Percentiles rank a stretch among this genome's conserved stretches.
These are phyloP conservation scores for Mixia osmundae DNA, from an alignment of 1,284 basidiomycete species.

Conservation along the genomic window DNA sequence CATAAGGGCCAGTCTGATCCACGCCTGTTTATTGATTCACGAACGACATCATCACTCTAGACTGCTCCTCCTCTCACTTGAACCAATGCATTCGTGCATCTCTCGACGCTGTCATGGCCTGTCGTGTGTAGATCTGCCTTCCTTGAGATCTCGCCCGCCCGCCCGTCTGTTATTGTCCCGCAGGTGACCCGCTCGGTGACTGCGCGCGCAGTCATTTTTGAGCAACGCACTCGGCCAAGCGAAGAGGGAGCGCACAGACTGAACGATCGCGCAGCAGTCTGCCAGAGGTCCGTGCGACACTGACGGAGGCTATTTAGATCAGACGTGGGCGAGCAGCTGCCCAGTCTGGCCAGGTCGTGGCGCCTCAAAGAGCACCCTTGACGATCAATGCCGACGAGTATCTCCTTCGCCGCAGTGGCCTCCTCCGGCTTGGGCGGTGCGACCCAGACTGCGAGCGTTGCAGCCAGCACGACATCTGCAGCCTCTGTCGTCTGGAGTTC, in stretches of 20 bases:
- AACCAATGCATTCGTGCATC: no score
- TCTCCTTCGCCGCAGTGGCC: conserved; percentile 1
- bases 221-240: background rate
- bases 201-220: background rate
- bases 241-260: background rate
- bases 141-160: background rate
- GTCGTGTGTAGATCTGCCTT: no score
- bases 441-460: background rate
- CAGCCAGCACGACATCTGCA: no score
- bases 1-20: no score
- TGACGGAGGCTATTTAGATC: background rate
- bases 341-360: background rate
- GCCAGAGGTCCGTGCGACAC: conserved; percentile 2
- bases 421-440: background rate
- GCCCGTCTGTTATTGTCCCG: conserved; percentile 5
- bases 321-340: background rate
- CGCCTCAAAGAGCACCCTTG: conserved; percentile 1
- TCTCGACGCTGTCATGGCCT: no score
- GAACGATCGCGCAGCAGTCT: no score
- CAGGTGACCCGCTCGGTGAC: conserved; percentile 4
- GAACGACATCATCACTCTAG: no score
- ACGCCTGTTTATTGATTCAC: no score
- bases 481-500: no score
- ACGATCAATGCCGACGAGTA: conserved; percentile 5
- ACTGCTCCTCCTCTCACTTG: no score